phyloP scores from a whole-genome alignment of 2,329 filamentous ascomycete genomes.

The Pseudovirgaria hyperparasitica region DNA sequence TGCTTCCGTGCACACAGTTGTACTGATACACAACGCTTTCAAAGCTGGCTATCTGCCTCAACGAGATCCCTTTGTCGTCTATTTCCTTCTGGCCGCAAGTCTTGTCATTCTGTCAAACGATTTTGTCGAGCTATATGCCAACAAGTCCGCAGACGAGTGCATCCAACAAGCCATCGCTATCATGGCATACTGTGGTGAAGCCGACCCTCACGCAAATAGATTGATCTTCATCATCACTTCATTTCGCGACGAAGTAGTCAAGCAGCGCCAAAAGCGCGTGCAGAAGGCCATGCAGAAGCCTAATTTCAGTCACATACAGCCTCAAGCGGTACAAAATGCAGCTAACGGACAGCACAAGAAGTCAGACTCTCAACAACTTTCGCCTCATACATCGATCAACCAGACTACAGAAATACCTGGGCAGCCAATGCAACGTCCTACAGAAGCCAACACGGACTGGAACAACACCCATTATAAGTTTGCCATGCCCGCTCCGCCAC shows the following conservation, averaged over 20 bases:
- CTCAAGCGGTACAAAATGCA: constrained; percentile 17
- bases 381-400: constrained; percentile 2
- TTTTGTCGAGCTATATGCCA: constrained; percentile 22
- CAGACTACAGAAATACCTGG: constrained; percentile 5
- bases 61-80: constrained; percentile 27
- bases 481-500: too few relatives aligned
- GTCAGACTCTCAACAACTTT: too few relatives aligned
- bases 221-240: constrained; percentile 24
- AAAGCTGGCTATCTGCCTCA: constrained; percentile 27
- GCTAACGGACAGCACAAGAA: constrained; percentile 4
- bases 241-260: constrained; percentile 24
- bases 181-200: constrained; percentile 27
- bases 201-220: constrained; percentile 26
- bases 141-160: constrained; percentile 20
- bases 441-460: neutral
- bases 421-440: neutral
- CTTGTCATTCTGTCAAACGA: constrained; percentile 28
- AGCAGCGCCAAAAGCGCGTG: constrained; percentile 16
- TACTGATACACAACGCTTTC: constrained; percentile 26
- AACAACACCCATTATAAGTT: too few relatives aligned
- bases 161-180: constrained; percentile 26
- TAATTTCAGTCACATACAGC: constrained; percentile 19
- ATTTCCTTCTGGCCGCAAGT: constrained; percentile 29
- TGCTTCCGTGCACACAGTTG: constrained; percentile 27
- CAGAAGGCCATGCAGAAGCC: constrained; percentile 12